Conservation (phyloP, 768 basidiomycete genomes). For the Punctularia strigosozonata region DNA sequence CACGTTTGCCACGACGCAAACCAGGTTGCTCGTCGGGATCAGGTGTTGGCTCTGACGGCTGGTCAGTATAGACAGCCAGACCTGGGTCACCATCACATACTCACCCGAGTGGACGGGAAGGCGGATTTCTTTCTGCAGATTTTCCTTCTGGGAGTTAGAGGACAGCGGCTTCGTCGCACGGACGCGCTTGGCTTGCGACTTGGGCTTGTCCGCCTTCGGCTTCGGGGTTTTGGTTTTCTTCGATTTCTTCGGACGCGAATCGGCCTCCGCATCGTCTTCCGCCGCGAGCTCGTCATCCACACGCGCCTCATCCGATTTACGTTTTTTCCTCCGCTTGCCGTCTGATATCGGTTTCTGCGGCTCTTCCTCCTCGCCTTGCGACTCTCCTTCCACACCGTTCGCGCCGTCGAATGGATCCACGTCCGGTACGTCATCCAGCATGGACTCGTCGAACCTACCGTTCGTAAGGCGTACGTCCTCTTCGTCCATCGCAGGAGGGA, state of each 20-base stretch:
- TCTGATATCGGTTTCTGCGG: conserved; percentile 21
- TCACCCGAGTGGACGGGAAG: neutral
- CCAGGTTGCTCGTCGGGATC: neutral
- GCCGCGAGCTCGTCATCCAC: conserved; percentile 19
- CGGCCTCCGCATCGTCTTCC: conserved; percentile 19
- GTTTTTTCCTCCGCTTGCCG: no score
- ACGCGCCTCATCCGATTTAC: conserved; percentile 2
- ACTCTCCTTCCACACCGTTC: neutral
- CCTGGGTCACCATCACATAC: no score
- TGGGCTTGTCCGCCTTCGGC: conserved; percentile 5
- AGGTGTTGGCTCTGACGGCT: no score
- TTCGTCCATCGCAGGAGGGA: no score
- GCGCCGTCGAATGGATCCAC: no score
- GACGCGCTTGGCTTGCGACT: neutral
- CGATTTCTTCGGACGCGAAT: conserved; percentile 8
- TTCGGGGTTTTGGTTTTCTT: conserved; percentile 4
- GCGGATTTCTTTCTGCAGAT: neutral
- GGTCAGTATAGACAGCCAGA: no score
- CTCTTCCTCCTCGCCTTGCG: conserved; percentile 21
- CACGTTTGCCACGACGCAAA: conserved; percentile 35
- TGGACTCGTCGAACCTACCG: no score
- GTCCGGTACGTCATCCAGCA: no score
- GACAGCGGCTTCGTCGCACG: neutral
- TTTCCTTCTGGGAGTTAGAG: neutral
- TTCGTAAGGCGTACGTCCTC: no score